phyloP scores from a whole-genome alignment of 192 early-diverging fungal species.

The Coemansia umbellata region DNA sequence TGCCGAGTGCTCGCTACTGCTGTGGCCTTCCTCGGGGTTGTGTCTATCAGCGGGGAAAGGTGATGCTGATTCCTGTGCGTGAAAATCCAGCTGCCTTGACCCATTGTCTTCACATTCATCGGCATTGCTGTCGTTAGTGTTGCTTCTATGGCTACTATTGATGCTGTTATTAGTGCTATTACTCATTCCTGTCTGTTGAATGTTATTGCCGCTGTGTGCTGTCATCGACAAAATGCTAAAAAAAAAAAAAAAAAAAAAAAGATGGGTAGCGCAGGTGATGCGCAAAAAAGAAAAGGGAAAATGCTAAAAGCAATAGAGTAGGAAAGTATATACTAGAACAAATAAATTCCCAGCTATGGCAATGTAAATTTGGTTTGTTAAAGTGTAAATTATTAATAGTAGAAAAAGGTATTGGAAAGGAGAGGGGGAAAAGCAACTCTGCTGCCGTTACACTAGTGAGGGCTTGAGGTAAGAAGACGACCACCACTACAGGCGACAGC shows the following conservation, averaged over 20 bases:
- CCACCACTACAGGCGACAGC: no score
- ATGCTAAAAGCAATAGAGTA: no score
- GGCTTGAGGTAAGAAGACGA: no score
- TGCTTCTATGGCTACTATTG: slow-evolving; percentile 2
- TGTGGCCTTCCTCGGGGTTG: not conserved
- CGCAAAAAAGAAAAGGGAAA: no score
- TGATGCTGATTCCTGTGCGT: not conserved
- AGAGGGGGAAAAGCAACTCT: no score
- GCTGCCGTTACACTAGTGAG: no score
- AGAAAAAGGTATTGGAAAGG: no score
- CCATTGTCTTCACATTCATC: not conserved
- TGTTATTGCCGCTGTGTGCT: slow-evolving; percentile 2
- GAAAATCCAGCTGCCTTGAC: not conserved
- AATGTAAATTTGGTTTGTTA: no score
- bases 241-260: not conserved
- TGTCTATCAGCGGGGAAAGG: not conserved
- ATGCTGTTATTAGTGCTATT: slow-evolving; percentile 3
- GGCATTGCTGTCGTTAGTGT: not conserved
- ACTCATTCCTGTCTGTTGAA: slow-evolving; percentile 21
- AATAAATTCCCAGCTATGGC: no score
- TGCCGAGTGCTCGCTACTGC: not conserved
- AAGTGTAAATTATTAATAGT: no score
- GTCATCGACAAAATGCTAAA: slow-evolving; percentile 6
- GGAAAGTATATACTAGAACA: no score
- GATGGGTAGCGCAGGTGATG: not conserved